A percentile compares a stretch with the other conserved stretches of the same genome.
These are phyloP conservation scores for Mrakia frigida DNA, from an alignment of 768 basidiomycete genomes.

Conservation along the genomic window DNA sequence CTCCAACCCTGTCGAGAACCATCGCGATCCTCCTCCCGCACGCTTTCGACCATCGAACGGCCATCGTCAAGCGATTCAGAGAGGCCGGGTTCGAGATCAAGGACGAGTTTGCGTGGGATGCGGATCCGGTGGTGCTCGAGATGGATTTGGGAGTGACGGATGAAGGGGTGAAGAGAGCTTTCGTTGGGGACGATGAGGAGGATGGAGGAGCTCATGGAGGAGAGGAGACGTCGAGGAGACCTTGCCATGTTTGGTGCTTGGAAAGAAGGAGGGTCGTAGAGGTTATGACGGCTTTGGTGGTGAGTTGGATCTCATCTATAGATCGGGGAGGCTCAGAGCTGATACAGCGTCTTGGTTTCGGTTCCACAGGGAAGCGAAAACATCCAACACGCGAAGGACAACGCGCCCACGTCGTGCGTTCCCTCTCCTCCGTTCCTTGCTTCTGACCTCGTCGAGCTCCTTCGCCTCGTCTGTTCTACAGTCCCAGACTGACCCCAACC, in stretches of 20 bases:
- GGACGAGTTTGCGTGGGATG: slow-evolving; percentile 6
- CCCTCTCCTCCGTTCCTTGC: neutral
- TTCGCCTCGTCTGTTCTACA: neutral
- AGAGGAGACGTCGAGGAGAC: neutral
- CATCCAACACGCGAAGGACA: neutral
- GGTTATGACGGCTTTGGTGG: neutral
- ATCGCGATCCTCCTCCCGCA: slow-evolving; percentile 9
- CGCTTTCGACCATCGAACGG: neutral
- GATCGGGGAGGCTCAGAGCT: neutral
- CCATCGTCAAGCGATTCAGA: neutral
- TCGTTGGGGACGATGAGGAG: neutral
- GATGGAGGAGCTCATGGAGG: neutral
- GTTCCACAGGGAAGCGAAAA: neutral
- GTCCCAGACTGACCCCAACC: neutral
- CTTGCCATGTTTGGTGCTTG: neutral
- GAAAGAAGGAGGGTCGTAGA: neutral
- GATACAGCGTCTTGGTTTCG: neutral
- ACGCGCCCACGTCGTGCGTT: slow-evolving; percentile 6
- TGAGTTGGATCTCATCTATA: neutral
- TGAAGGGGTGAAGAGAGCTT: neutral
- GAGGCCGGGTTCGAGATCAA: neutral
- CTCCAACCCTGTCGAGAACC: neutral
- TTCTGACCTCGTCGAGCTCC: neutral
- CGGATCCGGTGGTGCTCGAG: neutral
- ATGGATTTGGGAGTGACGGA: neutral